Conservation (phyloP, 768 basidiomycete genomes). For the Lactifluus volemus region DNA sequence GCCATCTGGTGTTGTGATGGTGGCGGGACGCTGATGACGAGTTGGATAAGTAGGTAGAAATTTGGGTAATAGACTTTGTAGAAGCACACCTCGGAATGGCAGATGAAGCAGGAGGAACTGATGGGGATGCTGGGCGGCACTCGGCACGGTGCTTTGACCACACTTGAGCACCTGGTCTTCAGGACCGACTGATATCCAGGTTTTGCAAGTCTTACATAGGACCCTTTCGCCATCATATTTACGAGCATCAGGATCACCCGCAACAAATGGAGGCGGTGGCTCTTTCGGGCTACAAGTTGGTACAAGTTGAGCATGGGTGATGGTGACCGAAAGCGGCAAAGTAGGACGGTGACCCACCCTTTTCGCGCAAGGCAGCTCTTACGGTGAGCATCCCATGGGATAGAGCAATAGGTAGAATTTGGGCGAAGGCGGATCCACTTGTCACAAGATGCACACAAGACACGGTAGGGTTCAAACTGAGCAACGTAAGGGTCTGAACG, state of each 20-base stretch:
- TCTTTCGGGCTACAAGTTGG: conserved; percentile 43
- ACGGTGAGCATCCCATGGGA: conserved; percentile 80
- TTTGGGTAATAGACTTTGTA: background rate
- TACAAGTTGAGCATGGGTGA: conserved; percentile 22
- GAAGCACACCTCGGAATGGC: conserved; percentile 6
- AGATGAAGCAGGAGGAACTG: conserved; percentile 9
- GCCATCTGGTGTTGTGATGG: conserved; percentile 29
- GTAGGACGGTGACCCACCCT: conserved; percentile 37
- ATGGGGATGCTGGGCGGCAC: conserved; percentile 37
- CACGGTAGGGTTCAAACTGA: conserved; percentile 73
- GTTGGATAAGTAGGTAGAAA: background rate
- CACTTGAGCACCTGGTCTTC: conserved; percentile 56
- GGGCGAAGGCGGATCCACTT: conserved; percentile 83
- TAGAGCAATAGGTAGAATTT: conserved; percentile 82
- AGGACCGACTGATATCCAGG: conserved; percentile 52
- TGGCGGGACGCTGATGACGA: conserved; percentile 25
- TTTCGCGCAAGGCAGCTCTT: conserved; percentile 78
- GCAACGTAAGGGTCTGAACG: conserved; percentile 68
- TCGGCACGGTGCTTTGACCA: conserved; percentile 56
- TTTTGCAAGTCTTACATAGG: conserved; percentile 58
- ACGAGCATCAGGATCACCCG: conserved; percentile 52
- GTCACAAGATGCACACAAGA: conserved; percentile 71
- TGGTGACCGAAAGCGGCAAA: background rate
- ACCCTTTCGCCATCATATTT: conserved; percentile 69
- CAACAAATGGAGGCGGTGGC: conserved; percentile 48